Evolutionary conservation across 2,329 filamentous ascomycete species (phyloP), one percentile per base, ranked within the genome.

Genomic region (Alternaria sp.): DNA sequence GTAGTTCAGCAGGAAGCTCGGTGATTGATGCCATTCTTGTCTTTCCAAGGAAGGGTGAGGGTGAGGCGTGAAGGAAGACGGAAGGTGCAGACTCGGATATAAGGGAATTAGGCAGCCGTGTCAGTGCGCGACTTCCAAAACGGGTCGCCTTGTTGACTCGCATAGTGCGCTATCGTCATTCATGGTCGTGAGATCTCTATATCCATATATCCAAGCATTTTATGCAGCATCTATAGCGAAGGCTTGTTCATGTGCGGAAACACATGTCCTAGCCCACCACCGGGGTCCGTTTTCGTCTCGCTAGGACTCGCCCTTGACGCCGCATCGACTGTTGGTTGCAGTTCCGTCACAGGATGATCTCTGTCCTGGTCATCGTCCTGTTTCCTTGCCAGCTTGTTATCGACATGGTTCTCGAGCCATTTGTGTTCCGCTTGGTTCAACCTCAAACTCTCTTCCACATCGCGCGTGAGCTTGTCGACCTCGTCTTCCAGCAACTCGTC

Each of bases 401-500:
- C 77, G 6, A 72, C 26, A 45, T 80, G 74, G 4, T 77, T 73
- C 2, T 77, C 72, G 15, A 80, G 57, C 78, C 78, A 80, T 54
- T 74, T 65, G 28, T 77, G 69, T 51, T 78, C 77, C 10, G 66
- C 66, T 19, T 74, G 57, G 3, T 69, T 64, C 9, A 80, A 45
- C 44, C 68, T 70, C 44, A 90, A 73, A 7, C 84, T 86, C 71
- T 85, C 79, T 57, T 89, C 87, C 46, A 90, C 82, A 55, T 89
- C 86, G 61, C 81, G 82, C 1, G 87, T 87, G 28, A 90, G 78
- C 66, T 86, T 85, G 12, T 86, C 84, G 10, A 89, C 83, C 69
- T 89, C 87, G 13, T 88, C 84, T 49, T 86, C 82, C 17, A 90
- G 75, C 46, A 75, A 72, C 74, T 90, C 87, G 66, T 90, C 88